Base-by-base conservation (phyloP, 164 flowering plant genomes). In the Saururus chinensis region DNA sequence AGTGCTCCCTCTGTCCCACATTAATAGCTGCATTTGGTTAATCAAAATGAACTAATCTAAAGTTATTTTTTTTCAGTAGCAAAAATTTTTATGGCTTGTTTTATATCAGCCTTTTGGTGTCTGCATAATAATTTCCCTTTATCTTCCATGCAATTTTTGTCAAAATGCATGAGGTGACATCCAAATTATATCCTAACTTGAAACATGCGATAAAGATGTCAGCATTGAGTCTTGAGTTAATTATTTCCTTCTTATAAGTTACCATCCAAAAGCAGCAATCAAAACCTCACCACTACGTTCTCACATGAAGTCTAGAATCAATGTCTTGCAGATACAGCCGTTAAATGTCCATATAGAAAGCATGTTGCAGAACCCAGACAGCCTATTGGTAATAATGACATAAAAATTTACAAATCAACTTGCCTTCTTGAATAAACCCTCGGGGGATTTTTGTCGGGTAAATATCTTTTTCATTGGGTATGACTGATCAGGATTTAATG, bases 351-450 rank as follows among this genome's bases (percentile, higher is more conserved):
- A 45, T 10, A 45, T 45, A 12, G 17, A 45, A 45, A 12, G 4
- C 7, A 45, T 8, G 11, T 12, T 45, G 17, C 49, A 45, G 0
- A 45, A 45, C 49, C 17, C 17, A 45, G 17, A 45, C 11, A 17
- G 17, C 14, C 49, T 45, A 17, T 17, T 45, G 17, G 17, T 12
- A 12, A 45, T 4, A 45, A 45, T 12, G 2, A 45, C 11, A 45
- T 12, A 45, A 12, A 23, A 65, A 10, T 51, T 60, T 40, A 54
- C 19, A 56, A 40, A 23, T 30, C 40, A 51, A 56, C 80, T 76
- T 76, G 64, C 99, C 97, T 91, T 95, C 68, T 86, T 95, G 70
- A 83, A 96, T 78, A 95, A 80, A 20, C 97, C 96, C 74, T 82
- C 82, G 60, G 96, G 95, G 37, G 95, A 90, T 70, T 67, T 91